Evolutionary conservation across 2,329 filamentous ascomycete genomes (phyloP).

Genomic region (Cadophora gregata): DNA sequence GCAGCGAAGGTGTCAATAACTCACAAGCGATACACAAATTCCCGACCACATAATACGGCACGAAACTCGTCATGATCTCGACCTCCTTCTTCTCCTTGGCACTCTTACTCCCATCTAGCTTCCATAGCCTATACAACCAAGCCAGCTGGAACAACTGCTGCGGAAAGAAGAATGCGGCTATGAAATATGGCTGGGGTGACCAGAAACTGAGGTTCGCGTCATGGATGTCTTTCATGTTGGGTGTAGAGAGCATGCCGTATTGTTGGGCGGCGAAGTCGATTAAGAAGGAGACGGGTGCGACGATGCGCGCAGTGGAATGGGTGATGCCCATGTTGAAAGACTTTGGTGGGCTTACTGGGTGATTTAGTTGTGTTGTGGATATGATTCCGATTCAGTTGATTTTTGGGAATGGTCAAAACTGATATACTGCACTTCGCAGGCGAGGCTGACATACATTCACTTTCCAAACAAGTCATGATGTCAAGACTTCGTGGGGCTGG

Average conservation of each 20-base stretch:
- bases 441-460: slow-evolving; percentile 14
- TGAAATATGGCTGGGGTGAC: slow-evolving; percentile 63
- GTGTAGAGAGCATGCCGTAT: slow-evolving; percentile 61
- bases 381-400: background rate
- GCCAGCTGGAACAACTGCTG: slow-evolving; percentile 63
- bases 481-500: slow-evolving; percentile 25
- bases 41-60: slow-evolving; percentile 60
- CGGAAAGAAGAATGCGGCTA: slow-evolving; percentile 65
- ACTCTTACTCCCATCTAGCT: slow-evolving; percentile 50
- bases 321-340: slow-evolving; percentile 54
- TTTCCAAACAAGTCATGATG: slow-evolving; percentile 22
- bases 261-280: slow-evolving; percentile 64
- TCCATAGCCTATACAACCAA: slow-evolving; percentile 63
- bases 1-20: slow-evolving; percentile 40
- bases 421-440: background rate
- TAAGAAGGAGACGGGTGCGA: slow-evolving; percentile 60
- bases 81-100: slow-evolving; percentile 49
- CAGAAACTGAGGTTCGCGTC: slow-evolving; percentile 64
- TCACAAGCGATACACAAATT: slow-evolving; percentile 64
- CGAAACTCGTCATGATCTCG: slow-evolving; percentile 57
- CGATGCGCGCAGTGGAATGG: slow-evolving; percentile 58
- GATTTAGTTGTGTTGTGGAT: background rate
- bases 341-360: background rate
- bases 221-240: slow-evolving; percentile 66
- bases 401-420: background rate